Percentiles rank a stretch among this genome's conserved stretches.
Evolutionary conservation across 2,329 filamentous ascomycete genomes (phyloP).

Genomic region (Aspergillus melleus): DNA sequence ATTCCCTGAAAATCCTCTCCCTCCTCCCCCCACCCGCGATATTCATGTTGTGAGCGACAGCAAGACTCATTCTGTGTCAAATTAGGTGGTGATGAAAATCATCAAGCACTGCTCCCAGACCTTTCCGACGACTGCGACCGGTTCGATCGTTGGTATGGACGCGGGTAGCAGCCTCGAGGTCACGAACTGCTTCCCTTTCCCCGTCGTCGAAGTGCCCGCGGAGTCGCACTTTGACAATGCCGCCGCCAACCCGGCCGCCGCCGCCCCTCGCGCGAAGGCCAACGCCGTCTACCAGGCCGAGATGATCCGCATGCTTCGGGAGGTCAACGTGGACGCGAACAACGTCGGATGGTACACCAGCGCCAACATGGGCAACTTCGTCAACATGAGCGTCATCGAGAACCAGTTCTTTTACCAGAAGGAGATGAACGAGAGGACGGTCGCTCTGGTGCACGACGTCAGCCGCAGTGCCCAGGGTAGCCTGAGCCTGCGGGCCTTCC

Average conservation of each 20-base stretch:
- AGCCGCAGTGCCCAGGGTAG: constrained; percentile 92
- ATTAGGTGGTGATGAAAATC: constrained; percentile 92
- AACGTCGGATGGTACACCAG: constrained; percentile 98
- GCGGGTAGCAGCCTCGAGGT: constrained; percentile 76
- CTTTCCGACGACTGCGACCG: constrained; percentile 87
- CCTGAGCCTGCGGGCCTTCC: constrained; percentile 86
- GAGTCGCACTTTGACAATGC: constrained; percentile 70
- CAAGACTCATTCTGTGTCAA: constrained; percentile 24
- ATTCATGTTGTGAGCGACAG: constrained; percentile 7
- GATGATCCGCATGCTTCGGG: constrained; percentile 94
- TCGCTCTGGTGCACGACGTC: constrained; percentile 91
- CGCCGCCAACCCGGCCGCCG: constrained; percentile 73
- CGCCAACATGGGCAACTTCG: constrained; percentile 97
- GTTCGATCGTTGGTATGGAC: constrained; percentile 92
- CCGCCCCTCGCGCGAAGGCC: constrained; percentile 87
- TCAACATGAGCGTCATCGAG: constrained; percentile 93
- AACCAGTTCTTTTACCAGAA: constrained; percentile 98
- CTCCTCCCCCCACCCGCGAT: constrained; percentile 26
- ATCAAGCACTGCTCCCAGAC: constrained; percentile 88
- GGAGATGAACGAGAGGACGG: constrained; percentile 79
- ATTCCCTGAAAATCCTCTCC: constrained; percentile 31
- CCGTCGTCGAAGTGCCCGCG: constrained; percentile 70
- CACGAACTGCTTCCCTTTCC: constrained; percentile 95
- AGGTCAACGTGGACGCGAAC: constrained; percentile 98
- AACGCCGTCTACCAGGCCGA: constrained; percentile 88